Percentiles rank a stretch among this genome's conserved stretches.
These are phyloP conservation scores for Hysterangium stoloniferum DNA, from an alignment of 768 basidiomycete genomes.

Conservation along the genomic window DNA sequence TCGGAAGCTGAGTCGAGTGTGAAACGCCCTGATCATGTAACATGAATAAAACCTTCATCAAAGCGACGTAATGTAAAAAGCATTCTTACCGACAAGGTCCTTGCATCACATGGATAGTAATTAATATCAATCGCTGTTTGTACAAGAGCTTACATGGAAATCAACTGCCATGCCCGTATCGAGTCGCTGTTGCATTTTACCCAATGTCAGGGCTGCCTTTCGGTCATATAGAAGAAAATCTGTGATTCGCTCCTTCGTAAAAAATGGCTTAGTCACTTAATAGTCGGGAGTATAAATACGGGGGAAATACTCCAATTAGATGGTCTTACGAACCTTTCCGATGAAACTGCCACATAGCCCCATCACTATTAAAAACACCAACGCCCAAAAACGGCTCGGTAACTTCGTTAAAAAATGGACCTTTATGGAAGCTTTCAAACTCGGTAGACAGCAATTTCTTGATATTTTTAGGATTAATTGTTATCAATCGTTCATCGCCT, in stretches of 20 bases:
- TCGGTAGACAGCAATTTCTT: slow-evolving; percentile 4
- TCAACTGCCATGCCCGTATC: slow-evolving; percentile 44
- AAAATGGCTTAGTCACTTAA: slow-evolving; percentile 4
- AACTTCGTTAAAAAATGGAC: slow-evolving; percentile 34
- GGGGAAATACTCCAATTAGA: neutral
- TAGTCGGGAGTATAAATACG: neutral
- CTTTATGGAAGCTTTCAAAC: slow-evolving; percentile 16
- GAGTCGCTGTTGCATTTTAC: slow-evolving; percentile 34
- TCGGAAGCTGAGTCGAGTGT: slow-evolving; percentile 53
- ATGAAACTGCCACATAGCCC: slow-evolving; percentile 31
- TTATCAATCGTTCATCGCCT: neutral
- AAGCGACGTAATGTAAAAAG: neutral
- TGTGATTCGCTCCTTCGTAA: slow-evolving; percentile 9
- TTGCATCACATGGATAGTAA: neutral
- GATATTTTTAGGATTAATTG: slow-evolving; percentile 3
- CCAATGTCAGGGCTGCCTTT: slow-evolving; percentile 24
- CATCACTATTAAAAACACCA: slow-evolving; percentile 72
- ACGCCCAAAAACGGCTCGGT: slow-evolving; percentile 53
- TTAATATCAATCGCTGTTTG: slow-evolving; percentile 15
- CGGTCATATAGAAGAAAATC: slow-evolving; percentile 5
- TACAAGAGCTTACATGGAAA: slow-evolving; percentile 37
- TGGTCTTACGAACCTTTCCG: slow-evolving; percentile 3
- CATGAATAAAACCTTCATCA: slow-evolving; percentile 15
- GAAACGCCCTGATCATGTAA: slow-evolving; percentile 53
- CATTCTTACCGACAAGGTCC: slow-evolving; percentile 9